Evolutionary conservation across 2,329 filamentous ascomycete genomes (phyloP).

Genomic region (Penicillium sp.): DNA sequence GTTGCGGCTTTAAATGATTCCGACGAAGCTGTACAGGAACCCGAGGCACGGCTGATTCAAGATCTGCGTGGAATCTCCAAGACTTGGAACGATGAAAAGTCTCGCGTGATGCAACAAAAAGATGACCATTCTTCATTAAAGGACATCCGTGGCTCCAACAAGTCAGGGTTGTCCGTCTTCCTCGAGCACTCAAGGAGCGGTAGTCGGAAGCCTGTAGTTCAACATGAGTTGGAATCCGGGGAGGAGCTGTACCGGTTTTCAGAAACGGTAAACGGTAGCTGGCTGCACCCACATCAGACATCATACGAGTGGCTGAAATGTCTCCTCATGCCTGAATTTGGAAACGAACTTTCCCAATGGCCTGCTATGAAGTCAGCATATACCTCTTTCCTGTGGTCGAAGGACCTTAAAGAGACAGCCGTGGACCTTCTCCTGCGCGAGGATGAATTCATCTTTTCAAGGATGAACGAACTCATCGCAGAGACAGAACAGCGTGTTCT

Average conservation of each 20-base stretch:
- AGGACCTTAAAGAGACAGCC: constrained; percentile 61
- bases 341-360: constrained; percentile 26
- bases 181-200: constrained; percentile 61
- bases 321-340: constrained; percentile 54
- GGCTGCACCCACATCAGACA: constrained; percentile 58
- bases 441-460: constrained; percentile 60
- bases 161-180: constrained; percentile 60
- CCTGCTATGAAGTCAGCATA: constrained; percentile 55
- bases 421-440: constrained; percentile 60
- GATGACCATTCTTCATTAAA: constrained; percentile 57
- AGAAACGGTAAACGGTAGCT: constrained; percentile 53
- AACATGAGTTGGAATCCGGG: constrained; percentile 48
- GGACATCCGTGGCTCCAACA: constrained; percentile 55
- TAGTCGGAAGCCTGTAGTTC: constrained; percentile 47
- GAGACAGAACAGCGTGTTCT: constrained; percentile 39
- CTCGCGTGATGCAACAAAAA: constrained; percentile 52
- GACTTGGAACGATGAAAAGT: constrained; percentile 54
- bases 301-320: constrained; percentile 61
- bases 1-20: constrained; percentile 27
- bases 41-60: constrained; percentile 42
- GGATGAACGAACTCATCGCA: constrained; percentile 44
- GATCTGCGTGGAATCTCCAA: constrained; percentile 54
- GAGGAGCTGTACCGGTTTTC: constrained; percentile 50
- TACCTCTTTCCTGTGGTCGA: constrained; percentile 60
- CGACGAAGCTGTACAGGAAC: constrained; percentile 26